phyloP scores from a whole-genome alignment of 129 eudicot genomes.

The Ambrosia trifida region DNA sequence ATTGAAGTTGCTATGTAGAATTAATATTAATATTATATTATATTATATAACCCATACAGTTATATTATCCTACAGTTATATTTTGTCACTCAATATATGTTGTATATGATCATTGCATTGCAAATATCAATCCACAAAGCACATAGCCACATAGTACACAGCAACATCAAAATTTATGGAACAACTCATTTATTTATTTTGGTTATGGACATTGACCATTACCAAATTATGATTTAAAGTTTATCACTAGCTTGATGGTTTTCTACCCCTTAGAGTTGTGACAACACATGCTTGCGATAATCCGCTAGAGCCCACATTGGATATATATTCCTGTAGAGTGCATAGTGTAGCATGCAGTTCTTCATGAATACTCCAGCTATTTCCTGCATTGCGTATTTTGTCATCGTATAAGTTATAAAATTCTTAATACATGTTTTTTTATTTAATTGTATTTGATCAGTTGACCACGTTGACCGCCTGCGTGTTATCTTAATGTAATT shows the following conservation, averaged over 20 bases:
- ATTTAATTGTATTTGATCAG: no score
- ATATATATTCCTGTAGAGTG: conserved; percentile 63
- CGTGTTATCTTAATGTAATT: no score
- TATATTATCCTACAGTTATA: conserved; percentile 2
- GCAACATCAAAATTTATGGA: background rate
- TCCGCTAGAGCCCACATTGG: conserved; percentile 88
- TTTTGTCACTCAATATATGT: background rate
- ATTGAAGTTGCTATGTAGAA: background rate
- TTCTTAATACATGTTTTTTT: background rate
- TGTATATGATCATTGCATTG: conserved; percentile 16
- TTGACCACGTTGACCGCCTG: no score
- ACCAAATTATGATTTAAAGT: no score
- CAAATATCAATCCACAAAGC: no score
- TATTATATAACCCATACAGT: no score
- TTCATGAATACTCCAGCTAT: conserved; percentile 69
- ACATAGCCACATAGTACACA: no score
- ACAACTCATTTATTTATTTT: conserved; percentile 8
- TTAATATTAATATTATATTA: no score
- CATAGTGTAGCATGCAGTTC: conserved; percentile 83
- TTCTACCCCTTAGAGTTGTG: conserved; percentile 21
- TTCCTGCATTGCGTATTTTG: conserved; percentile 47
- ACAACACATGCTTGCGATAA: conserved; percentile 47
- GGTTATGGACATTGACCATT: background rate
- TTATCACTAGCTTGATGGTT: background rate
- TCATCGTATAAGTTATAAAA: background rate